Percentiles rank a stretch among this genome's conserved stretches.
Conservation (phyloP, 208 protist species). For the Leishmania martiniquensis region DNA sequence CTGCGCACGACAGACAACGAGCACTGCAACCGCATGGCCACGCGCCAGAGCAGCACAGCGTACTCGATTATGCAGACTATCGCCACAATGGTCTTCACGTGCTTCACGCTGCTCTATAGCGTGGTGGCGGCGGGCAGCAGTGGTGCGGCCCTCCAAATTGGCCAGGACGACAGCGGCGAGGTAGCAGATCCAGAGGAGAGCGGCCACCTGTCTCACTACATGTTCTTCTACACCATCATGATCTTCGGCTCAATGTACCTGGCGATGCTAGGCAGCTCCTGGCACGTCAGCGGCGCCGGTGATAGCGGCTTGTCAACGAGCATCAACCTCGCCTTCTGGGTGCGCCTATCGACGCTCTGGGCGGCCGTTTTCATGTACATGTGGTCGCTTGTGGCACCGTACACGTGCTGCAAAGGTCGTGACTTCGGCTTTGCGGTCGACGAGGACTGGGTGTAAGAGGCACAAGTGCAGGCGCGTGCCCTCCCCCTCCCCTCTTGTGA, state of each 20-base stretch:
- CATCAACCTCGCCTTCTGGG: conserved; percentile 88
- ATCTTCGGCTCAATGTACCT: conserved; percentile 95
- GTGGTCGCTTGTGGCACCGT: conserved; percentile 93
- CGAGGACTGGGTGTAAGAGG: conserved; percentile 47
- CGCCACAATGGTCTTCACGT: conserved; percentile 43
- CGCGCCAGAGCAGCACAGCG: conserved; percentile 16
- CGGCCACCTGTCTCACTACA: conserved; percentile 87
- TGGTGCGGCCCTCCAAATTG: conserved; percentile 56
- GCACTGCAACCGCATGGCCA: conserved; percentile 72
- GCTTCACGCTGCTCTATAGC: conserved; percentile 78
- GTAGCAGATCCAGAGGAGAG: conserved; percentile 78
- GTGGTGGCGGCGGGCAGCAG: conserved; percentile 79
- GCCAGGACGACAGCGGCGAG: conserved; percentile 68
- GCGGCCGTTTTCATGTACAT: conserved; percentile 84
- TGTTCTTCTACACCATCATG: conserved; percentile 95
- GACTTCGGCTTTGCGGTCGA: conserved; percentile 86
- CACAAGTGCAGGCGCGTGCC: no score
- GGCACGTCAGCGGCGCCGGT: conserved; percentile 83
- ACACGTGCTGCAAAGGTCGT: conserved; percentile 87
- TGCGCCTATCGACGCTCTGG: conserved; percentile 89
- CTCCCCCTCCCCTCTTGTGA: background rate
- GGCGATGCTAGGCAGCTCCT: conserved; percentile 92
- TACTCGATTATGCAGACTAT: conserved; percentile 68
- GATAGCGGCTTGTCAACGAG: conserved; percentile 47
- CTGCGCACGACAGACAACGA: conserved; percentile 61